These are phyloP conservation scores for Tripidium arundinaceum DNA, from an alignment of 202 grass and related monocot genomes.

Conservation along the genomic window DNA sequence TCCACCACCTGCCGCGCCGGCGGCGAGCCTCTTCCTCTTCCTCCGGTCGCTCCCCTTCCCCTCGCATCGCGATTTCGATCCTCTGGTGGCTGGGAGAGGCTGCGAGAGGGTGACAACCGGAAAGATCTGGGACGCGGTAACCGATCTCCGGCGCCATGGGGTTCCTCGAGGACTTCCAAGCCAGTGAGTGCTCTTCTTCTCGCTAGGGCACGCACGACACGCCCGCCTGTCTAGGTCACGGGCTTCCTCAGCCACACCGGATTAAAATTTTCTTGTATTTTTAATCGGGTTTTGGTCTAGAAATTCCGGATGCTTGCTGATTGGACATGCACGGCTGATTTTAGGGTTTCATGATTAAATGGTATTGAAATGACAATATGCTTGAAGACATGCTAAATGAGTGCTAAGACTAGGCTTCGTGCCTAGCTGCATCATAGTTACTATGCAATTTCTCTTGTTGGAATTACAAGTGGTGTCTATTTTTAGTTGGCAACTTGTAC, in stretches of 20 bases:
- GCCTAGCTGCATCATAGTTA: neutral
- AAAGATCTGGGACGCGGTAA: neutral
- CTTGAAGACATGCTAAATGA: neutral
- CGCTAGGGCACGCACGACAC: slow-evolving; percentile 25
- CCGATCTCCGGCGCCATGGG: slow-evolving; percentile 36
- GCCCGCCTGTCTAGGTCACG: neutral
- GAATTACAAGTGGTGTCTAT: neutral
- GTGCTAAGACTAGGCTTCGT: neutral
- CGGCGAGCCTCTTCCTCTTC: slow-evolving; percentile 2
- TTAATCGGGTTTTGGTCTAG: neutral
- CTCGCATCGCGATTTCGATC: neutral
- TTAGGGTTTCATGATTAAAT: slow-evolving; percentile 2
- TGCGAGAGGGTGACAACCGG: neutral
- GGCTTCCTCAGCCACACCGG: neutral
- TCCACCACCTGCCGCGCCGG: slow-evolving; percentile 8
- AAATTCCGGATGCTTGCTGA: neutral
- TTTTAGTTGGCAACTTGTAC: neutral
- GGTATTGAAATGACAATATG: neutral
- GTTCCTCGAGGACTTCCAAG: slow-evolving; percentile 76
- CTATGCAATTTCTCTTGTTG: slow-evolving; percentile 21
- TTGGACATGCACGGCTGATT: neutral
- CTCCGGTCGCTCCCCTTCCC: neutral
- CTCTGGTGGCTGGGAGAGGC: neutral
- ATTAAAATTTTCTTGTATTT: neutral
- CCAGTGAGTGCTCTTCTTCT: slow-evolving; percentile 45